Evolutionary conservation across 495 filamentous ascomycete genomes (phyloP), one percentile per base, ranked within the genome.

Genomic region (Neurospora discreta): DNA sequence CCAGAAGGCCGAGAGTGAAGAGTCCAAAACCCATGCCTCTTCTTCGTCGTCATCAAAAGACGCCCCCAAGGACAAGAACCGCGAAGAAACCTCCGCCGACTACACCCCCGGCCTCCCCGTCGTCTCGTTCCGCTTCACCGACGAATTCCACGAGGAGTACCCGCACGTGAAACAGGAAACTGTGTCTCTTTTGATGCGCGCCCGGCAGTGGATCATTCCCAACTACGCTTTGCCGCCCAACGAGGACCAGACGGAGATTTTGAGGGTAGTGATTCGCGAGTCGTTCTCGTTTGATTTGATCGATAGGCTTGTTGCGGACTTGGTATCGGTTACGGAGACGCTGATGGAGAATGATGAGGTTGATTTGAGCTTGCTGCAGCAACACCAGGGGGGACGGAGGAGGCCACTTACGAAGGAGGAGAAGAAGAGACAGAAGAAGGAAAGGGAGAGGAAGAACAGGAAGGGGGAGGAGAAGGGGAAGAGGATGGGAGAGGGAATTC

Each of bases 121-220:
- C 1, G 91, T 93, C 23, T 85, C 91, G 2, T 93, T 93, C 81
- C 82, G 86, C 33, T 82, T 92, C 69, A 84, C 84, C 7, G 87
- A 91, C 73, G 82, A 85, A 3, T 92, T 93, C 82, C 85, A 85
- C 70, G 81, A 82, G 69, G 78, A 87, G 43, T 91, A 84, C 79
- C 87, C 90, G 2, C 87, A 90, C 72, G 81, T 92, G 46, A 87
- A 90, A 80, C 91, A 92, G 78, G 86, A 86, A 52, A 85, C 83
- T 15, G 82, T 93, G n/a, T 89, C 86, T 41, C 86, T 90, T 3
- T 78, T 93, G 38, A 75, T 92, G 74, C 83, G 91, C 18, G 87
- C 87, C 7, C 89, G 89, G 71, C 90, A 91, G 79, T 92, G 92
- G 81, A 92, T 92, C 73, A 89, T 93, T 73, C 91, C 90, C 38